A percentile compares a stretch with the other conserved stretches of the same genome.
These are phyloP conservation scores for Mucor lusitanicus DNA, from an alignment of 371 early-diverging fungal genomes.

Conservation along the genomic window DNA sequence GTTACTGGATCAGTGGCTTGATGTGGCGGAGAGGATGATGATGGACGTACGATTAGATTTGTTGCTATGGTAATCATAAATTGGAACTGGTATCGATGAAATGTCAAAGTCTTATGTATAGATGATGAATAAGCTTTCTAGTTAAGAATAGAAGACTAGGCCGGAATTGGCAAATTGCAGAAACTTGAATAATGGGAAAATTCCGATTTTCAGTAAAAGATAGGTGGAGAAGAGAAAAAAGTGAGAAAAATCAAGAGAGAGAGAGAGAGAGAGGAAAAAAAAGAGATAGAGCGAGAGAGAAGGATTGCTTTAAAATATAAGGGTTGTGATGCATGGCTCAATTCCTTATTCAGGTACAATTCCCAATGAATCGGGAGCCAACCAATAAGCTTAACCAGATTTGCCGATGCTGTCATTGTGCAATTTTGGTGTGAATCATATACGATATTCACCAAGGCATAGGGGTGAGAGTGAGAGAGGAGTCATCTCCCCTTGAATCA, in stretches of 20 bases:
- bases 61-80: constrained; percentile 8
- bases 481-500: neutral
- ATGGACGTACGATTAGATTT: constrained; percentile 3
- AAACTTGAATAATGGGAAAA: neutral
- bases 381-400: neutral
- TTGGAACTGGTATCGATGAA: neutral
- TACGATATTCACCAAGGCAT: neutral
- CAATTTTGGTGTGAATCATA: neutral
- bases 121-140: neutral
- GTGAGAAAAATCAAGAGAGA: neutral
- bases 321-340: constrained; percentile 5
- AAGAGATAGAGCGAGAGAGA: neutral
- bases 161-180: neutral
- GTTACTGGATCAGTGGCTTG: neutral
- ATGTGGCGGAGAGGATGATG: neutral
- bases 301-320: neutral
- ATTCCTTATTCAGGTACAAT: constrained; percentile 9
- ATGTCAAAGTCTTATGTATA: neutral
- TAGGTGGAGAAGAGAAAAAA: neutral
- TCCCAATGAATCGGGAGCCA: constrained; percentile 9
- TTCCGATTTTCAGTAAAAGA: neutral
- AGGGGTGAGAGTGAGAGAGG: neutral
- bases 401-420: constrained; percentile 12
- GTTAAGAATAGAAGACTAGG: neutral
- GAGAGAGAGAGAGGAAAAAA: neutral